A percentile compares a stretch with the other conserved stretches of the same genome.
These are phyloP conservation scores for Cryptococcus wingfieldii DNA, from an alignment of 1,284 basidiomycete species.

Conservation along the genomic window DNA sequence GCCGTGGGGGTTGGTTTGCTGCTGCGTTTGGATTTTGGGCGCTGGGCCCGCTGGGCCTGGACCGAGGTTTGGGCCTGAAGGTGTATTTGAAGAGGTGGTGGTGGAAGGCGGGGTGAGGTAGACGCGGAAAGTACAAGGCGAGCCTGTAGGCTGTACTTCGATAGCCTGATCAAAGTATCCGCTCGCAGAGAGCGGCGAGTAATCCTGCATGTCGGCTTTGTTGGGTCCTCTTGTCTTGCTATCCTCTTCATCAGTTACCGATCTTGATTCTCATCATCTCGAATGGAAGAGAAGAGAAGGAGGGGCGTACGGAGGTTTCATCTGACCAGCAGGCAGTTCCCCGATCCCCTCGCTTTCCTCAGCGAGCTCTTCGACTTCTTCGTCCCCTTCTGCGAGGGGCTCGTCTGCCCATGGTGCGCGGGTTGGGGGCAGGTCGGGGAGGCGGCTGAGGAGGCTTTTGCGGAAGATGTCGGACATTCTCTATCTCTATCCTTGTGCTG, in stretches of 20 bases:
- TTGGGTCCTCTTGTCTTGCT: conserved; percentile 40
- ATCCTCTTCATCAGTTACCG: not conserved
- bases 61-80: not conserved
- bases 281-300: too few relatives aligned
- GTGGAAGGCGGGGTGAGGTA: conserved; percentile 61
- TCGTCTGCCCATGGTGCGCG: conserved; percentile 43
- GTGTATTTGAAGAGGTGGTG: not conserved
- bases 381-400: conserved; percentile 23
- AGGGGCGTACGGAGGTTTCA: conserved; percentile 47
- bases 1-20: conserved; percentile 42
- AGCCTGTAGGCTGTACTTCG: conserved; percentile 62
- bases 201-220: conserved; percentile 41
- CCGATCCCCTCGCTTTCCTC: conserved; percentile 63
- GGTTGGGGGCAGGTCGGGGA: conserved; percentile 41
- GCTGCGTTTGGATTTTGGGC: conserved; percentile 14
- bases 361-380: conserved; percentile 55
- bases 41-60: not conserved
- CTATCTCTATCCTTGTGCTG: not conserved
- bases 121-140: conserved; percentile 63
- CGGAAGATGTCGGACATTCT: conserved; percentile 48
- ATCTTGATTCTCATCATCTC: not conserved
- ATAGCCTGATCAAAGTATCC: conserved; percentile 70
- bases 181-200: conserved; percentile 67
- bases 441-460: conserved; percentile 40
- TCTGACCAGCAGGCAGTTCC: conserved; percentile 44